These are phyloP conservation scores for Fomitopsis pinicola DNA, from an alignment of 1,284 basidiomycete species.

Conservation along the genomic window DNA sequence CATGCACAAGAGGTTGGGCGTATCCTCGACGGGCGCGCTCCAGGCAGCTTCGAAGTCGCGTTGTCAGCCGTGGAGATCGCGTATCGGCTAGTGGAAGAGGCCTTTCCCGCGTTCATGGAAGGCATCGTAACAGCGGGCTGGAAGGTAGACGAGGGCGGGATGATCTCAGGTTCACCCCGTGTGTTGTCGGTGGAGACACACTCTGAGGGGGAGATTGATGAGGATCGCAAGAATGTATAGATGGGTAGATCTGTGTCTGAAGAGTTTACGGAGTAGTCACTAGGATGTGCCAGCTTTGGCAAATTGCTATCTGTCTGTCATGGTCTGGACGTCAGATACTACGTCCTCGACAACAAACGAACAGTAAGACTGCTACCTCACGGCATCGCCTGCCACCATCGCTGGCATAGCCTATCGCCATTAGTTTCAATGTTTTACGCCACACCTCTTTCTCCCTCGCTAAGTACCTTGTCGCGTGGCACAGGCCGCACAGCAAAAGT, in stretches of 20 bases:
- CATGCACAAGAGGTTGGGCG: slow-evolving; percentile 34
- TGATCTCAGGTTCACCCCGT: slow-evolving; percentile 33
- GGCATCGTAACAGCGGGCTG: slow-evolving; percentile 30
- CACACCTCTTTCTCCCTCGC: no score
- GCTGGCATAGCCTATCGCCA: no score
- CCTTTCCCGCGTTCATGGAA: slow-evolving; percentile 30
- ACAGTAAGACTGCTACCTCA: no score
- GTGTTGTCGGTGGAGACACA: slow-evolving; percentile 10
- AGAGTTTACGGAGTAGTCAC: not conserved
- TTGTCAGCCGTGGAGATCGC: slow-evolving; percentile 21
- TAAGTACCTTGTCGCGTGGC: no score
- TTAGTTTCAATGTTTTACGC: no score
- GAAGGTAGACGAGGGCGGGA: slow-evolving; percentile 32
- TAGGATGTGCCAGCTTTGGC: not conserved
- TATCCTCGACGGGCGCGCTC: slow-evolving; percentile 5
- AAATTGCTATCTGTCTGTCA: no score
- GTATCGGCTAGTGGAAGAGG: slow-evolving; percentile 18
- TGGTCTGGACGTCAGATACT: no score
- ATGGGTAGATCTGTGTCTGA: not conserved
- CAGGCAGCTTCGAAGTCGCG: slow-evolving; percentile 9
- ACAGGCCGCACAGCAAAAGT: no score
- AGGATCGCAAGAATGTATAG: slow-evolving; percentile 8
- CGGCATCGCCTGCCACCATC: no score
- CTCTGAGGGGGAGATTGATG: not conserved
- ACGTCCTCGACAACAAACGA: no score